phyloP scores from a whole-genome alignment of 2,329 filamentous ascomycete species.

The Colletotrichum shisoi region DNA sequence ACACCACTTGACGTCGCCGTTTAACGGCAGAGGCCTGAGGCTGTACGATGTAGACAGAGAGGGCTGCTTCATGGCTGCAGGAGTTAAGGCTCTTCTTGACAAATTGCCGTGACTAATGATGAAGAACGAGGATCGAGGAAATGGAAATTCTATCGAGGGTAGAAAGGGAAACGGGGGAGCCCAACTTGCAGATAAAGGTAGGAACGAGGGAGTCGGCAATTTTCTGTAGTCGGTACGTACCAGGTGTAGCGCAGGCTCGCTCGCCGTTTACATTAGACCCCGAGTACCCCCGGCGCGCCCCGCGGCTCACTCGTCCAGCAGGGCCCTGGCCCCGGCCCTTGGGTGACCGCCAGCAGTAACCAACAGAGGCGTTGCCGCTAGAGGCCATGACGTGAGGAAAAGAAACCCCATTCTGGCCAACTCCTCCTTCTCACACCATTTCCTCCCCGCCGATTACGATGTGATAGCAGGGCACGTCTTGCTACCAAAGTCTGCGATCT shows the following conservation, averaged over 20 bases:
- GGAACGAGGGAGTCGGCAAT: background rate
- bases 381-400: conserved; percentile 38
- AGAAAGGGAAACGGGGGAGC: conserved; percentile 9
- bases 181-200: conserved; percentile 2
- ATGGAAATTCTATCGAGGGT: conserved; percentile 2
- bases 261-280: conserved; percentile 22
- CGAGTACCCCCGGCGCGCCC: conserved; percentile 33
- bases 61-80: background rate
- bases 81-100: background rate
- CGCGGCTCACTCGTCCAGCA: conserved; percentile 28
- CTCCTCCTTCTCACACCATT: conserved; percentile 13
- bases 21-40: background rate
- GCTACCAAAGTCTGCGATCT: conserved; percentile 56
- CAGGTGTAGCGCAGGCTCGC: conserved; percentile 6
- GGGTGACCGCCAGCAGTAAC: conserved; percentile 33
- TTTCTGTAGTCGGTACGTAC: conserved; percentile 9
- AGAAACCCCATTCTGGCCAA: conserved; percentile 17
- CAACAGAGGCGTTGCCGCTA: conserved; percentile 26
- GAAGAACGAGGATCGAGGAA: background rate
- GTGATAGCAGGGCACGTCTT: conserved; percentile 47
- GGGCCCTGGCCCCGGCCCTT: conserved; percentile 9
- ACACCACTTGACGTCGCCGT: background rate
- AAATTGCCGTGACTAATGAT: background rate
- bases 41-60: too few species aligned
- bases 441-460: conserved; percentile 30